phyloP scores from a whole-genome alignment of 2,329 filamentous ascomycete genomes.

The Colletotrichum scovillei region DNA sequence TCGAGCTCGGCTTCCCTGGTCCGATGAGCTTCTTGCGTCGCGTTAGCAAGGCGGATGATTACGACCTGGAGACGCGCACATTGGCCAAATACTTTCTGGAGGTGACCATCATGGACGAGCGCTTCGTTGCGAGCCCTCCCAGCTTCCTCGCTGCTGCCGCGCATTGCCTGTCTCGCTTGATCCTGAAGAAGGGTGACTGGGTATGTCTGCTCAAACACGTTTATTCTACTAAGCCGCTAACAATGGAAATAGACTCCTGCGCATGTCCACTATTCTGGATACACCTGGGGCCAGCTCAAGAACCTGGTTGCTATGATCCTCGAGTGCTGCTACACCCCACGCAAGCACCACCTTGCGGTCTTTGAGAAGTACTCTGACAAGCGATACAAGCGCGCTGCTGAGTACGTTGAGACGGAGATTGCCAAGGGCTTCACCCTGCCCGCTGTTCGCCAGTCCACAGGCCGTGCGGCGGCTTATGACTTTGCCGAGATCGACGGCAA shows the following conservation, averaged over 20 bases:
- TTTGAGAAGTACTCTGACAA: constrained; percentile 93
- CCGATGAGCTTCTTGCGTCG: constrained; percentile 98
- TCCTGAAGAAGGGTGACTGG: constrained; percentile 94
- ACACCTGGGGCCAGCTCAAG: constrained; percentile 87
- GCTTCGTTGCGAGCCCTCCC: constrained; percentile 90
- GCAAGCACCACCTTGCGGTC: constrained; percentile 85
- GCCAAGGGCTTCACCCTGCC: constrained; percentile 67
- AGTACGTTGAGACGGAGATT: constrained; percentile 82
- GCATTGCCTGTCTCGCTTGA: constrained; percentile 89
- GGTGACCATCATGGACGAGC: constrained; percentile 96
- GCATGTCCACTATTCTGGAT: constrained; percentile 93
- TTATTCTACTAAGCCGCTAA: constrained; percentile 46
- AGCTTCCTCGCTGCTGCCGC: constrained; percentile 93
- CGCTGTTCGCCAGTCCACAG: constrained; percentile 52
- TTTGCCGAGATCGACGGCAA: constrained; percentile 30
- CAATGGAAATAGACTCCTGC: constrained; percentile 70
- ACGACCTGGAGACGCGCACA: constrained; percentile 94
- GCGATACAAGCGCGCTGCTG: constrained; percentile 86
- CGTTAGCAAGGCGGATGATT: constrained; percentile 98
- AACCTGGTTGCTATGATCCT: constrained; percentile 82
- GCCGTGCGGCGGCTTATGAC: constrained; percentile 36
- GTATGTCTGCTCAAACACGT: constrained; percentile 64
- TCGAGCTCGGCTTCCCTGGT: constrained; percentile 97
- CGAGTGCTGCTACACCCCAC: constrained; percentile 86
- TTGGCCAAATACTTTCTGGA: constrained; percentile 98